A percentile compares a stretch with the other conserved stretches of the same genome.
Conservation (phyloP, 306 rosid species). For the Cucurbita pepo region DNA sequence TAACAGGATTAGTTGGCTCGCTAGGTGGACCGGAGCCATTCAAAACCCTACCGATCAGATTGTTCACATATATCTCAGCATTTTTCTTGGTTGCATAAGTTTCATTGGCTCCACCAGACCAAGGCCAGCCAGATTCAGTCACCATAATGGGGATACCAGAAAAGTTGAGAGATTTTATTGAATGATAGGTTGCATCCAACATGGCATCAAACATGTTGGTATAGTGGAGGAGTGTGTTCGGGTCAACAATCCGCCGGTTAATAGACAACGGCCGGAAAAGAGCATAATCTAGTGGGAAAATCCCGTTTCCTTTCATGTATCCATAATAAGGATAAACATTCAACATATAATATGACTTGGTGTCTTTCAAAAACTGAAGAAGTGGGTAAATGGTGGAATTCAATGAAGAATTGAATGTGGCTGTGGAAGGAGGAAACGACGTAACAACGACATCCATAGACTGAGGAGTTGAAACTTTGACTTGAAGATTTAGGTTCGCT, state of each 20-base stretch:
- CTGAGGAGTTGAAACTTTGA: constrained; percentile 69
- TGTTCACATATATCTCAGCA: constrained; percentile 49
- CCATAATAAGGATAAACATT: constrained; percentile 49
- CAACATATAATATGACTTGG: constrained; percentile 50
- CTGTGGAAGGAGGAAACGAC: constrained; percentile 75
- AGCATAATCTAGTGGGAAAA: constrained; percentile 80
- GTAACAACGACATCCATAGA: constrained; percentile 57
- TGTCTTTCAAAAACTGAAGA: constrained; percentile 48
- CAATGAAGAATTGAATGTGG: constrained; percentile 55
- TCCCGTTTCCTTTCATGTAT: constrained; percentile 38
- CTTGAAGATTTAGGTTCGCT: constrained; percentile 48
- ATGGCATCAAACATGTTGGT: constrained; percentile 84
- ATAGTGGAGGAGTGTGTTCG: constrained; percentile 66
- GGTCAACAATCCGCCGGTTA: constrained; percentile 81
- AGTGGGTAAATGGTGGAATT: constrained; percentile 17
- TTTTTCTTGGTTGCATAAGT: constrained; percentile 54
- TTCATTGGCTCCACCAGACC: constrained; percentile 54
- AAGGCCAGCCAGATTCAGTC: constrained; percentile 88
- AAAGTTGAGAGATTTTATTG: constrained; percentile 54
- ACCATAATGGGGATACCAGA: constrained; percentile 51
- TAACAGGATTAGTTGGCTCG: constrained; percentile 46
- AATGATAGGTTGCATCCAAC: constrained; percentile 79
- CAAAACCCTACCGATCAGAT: constrained; percentile 48
- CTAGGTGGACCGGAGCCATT: constrained; percentile 83
- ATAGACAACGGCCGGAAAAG: constrained; percentile 63